These are phyloP conservation scores for Sarocladiaceae sp. DNA, from an alignment of 2,329 filamentous ascomycete genomes.

Conservation along the genomic window DNA sequence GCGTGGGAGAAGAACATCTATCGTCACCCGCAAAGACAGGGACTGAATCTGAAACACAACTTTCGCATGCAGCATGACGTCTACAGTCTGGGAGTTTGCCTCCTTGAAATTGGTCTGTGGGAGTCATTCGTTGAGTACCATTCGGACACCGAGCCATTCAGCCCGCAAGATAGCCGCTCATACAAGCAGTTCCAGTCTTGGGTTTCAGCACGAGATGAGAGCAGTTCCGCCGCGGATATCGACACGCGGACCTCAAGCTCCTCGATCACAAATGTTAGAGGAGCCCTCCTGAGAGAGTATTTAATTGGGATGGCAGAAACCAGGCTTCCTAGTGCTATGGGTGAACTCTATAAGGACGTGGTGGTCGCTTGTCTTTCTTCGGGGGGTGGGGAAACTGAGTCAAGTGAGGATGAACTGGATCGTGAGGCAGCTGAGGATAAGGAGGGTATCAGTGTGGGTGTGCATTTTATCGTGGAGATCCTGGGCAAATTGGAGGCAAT, in stretches of 20 bases:
- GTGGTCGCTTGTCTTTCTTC: constrained; percentile 1
- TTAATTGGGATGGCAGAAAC: background rate
- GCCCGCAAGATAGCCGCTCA: background rate
- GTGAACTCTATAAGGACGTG: constrained; percentile 6
- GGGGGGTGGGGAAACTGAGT: background rate
- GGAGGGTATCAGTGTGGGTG: constrained; percentile 1
- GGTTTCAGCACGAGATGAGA: background rate
- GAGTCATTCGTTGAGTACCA: constrained; percentile 24
- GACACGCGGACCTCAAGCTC: background rate
- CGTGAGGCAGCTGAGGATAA: background rate
- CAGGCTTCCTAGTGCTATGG: background rate
- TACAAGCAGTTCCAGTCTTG: background rate
- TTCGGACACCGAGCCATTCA: background rate
- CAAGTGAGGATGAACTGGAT: background rate
- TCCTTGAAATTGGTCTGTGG: constrained; percentile 51
- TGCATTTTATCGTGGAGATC: constrained; percentile 1
- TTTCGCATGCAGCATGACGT: constrained; percentile 53
- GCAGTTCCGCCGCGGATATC: background rate
- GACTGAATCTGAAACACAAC: constrained; percentile 26
- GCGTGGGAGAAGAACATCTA: constrained; percentile 40
- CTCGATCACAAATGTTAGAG: no score
- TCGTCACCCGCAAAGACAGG: constrained; percentile 44
- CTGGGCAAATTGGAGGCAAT: constrained; percentile 1
- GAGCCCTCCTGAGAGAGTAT: background rate
- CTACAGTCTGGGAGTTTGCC: constrained; percentile 49